Percentiles rank a stretch among this genome's conserved stretches.
phyloP scores from a whole-genome alignment of 805 yeast species.

The Cyberlindnera amylophila region DNA sequence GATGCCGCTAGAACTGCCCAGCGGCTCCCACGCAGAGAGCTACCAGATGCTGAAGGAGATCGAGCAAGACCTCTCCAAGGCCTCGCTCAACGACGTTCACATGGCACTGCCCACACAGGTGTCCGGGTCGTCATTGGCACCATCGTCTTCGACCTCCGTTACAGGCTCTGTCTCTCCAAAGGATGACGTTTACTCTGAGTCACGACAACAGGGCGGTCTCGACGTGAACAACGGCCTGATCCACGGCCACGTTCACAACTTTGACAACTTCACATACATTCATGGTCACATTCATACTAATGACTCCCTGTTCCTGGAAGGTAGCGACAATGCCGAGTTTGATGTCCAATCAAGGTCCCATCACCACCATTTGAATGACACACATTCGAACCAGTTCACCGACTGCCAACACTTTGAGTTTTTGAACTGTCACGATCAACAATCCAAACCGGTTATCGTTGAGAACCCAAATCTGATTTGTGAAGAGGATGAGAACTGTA shows the following conservation, averaged over 20 bases:
- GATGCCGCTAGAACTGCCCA: constrained; percentile 2
- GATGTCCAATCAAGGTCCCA: not conserved
- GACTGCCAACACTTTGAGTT: constrained; percentile 42
- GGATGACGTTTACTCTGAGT: not conserved
- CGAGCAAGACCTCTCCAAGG: constrained; percentile 12
- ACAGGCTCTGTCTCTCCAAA: not conserved
- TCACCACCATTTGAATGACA: constrained; percentile 23
- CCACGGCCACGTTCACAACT: constrained; percentile 66
- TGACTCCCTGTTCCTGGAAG: constrained; percentile 11
- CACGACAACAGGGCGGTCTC: not conserved
- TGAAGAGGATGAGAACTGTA: constrained; percentile 30
- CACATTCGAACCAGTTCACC: constrained; percentile 19
- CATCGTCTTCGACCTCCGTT: not conserved
- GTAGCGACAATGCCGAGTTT: too few relatives aligned
- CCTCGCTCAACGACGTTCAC: constrained; percentile 7
- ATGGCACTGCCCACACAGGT: not conserved
- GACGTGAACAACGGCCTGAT: constrained; percentile 40
- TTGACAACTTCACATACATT: constrained; percentile 55
- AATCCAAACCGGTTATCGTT: constrained; percentile 10
- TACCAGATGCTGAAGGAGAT: constrained; percentile 5
- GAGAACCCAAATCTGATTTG: constrained; percentile 19
- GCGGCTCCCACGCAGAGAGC: not conserved
- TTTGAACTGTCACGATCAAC: constrained; percentile 34
- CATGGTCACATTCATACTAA: constrained; percentile 63
- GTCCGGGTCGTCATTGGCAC: not conserved